Evolutionary conservation across 192 early-diverging fungal genomes (phyloP).

Genomic region (Lunasporangiospora selenospora): DNA sequence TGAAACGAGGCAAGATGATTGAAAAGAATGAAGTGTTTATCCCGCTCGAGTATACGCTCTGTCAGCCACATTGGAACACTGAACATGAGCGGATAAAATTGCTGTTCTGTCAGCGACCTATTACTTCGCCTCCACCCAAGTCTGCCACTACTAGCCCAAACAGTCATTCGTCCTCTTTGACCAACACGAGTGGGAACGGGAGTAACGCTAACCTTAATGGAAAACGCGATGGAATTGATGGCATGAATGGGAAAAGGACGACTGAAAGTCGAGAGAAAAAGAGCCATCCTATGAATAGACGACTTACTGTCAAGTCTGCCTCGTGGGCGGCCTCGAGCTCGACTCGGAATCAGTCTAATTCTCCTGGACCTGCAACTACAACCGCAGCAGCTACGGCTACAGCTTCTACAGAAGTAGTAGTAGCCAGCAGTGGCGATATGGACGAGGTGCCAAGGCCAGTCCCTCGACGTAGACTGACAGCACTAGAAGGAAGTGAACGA

Average conservation of each 20-base stretch:
- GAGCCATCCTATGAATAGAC: not conserved
- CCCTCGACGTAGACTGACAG: not conserved
- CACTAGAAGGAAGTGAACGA: constrained; percentile 4
- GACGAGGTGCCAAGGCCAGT: not conserved
- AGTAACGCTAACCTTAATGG: no score
- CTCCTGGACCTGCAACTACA: not conserved
- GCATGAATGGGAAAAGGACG: not conserved
- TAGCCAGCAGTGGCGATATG: not conserved
- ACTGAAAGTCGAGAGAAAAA: not conserved
- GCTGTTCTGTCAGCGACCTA: constrained; percentile 69
- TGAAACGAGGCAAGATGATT: constrained; percentile 65
- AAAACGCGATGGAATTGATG: not conserved
- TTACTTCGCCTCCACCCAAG: constrained; percentile 56
- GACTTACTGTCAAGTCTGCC: not conserved
- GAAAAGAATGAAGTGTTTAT: constrained; percentile 62
- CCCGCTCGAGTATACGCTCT: constrained; percentile 75
- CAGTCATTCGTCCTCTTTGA: not conserved
- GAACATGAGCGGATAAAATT: constrained; percentile 70
- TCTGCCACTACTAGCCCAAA: not conserved
- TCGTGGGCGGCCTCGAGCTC: no score
- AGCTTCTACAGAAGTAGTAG: no score
- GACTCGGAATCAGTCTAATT: no score
- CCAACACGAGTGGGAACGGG: no score
- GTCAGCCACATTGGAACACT: constrained; percentile 76
- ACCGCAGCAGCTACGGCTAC: not conserved